Conservation (phyloP, 306 rosid genomes). For the Trifolium pratense region DNA sequence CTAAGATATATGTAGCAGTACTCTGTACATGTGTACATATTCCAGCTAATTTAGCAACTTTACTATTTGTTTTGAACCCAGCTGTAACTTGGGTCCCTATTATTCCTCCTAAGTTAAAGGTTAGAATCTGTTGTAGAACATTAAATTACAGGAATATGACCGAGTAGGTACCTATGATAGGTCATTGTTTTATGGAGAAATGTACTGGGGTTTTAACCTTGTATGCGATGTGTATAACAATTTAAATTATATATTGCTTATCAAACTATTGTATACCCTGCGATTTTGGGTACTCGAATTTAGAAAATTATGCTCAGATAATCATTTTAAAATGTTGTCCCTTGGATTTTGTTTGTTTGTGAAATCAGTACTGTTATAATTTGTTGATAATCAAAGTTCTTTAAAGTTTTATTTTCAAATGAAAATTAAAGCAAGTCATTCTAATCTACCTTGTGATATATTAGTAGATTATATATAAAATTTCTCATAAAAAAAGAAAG, state of each 20-base stretch:
- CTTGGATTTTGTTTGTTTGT: not conserved
- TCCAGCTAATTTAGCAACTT: conserved; percentile 9
- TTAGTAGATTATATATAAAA: not conserved
- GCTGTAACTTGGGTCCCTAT: not conserved
- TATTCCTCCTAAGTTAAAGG: not conserved
- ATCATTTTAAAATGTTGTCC: too few species aligned
- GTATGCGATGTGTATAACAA: not conserved
- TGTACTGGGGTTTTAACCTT: not conserved
- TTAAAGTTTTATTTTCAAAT: not conserved
- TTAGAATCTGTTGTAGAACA: conserved; percentile 19
- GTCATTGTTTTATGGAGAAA: conserved; percentile 34
- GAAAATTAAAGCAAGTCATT: not conserved
- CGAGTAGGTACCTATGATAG: not conserved
- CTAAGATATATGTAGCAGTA: conserved; percentile 39
- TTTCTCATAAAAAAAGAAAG: too few species aligned
- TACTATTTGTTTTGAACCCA: conserved; percentile 24
- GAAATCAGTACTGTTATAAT: not conserved
- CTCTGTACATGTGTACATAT: conserved; percentile 44
- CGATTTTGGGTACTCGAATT: not conserved
- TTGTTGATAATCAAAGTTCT: not conserved
- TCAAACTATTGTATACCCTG: not conserved
- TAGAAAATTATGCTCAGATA: not conserved
- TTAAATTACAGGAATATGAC: conserved; percentile 18
- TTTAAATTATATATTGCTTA: not conserved
- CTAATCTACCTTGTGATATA: not conserved